Evolutionary conservation across 768 basidiomycete genomes (phyloP), one percentile per base, ranked within the genome.

Genomic region (Phallus indusiatus): DNA sequence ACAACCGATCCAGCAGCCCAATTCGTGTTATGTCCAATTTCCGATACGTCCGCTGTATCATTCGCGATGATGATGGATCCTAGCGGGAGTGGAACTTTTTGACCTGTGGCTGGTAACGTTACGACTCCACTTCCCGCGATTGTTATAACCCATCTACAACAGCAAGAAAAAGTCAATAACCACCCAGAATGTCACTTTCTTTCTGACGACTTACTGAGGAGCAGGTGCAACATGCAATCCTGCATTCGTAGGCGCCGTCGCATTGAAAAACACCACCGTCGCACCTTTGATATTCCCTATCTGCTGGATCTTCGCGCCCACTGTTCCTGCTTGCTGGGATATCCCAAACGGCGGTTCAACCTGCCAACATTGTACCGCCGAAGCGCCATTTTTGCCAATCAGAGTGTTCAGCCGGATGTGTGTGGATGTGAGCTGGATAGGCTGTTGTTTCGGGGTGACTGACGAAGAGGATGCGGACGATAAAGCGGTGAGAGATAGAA

Each of bases 281-380:
- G 49, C 33, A 14, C 49, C 57, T 20, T 36, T 50, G 42, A 68
- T 49, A 47, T 55, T 52, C 6, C 68, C 66, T 34, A 70, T 55
- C 58, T 65, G 58, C 22, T 70, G 47, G 49, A 60, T 60, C 12
- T 60, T 60, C 35, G 68, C 67, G 2, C 69, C 69, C 3, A 54
- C 49, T 17, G 69, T 70, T 47, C 69, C 68, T n/a, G 65, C 21
- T 51, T 63, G 64, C 1, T 56, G 24, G 9, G 69, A 69, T 17
- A 56, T 63, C 33, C 53, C 34, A 61, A 70, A 70, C 46, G 60
- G 60, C 35, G 64, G 61, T 14, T 59, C 14, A 55, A 70, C 56
- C 11, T 63, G 55, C 69, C 69, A 70, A 55, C 69, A 70, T 60
- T 70, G 59, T 53, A 69, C n/a, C 8, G 60, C 54, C 24, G 67